A percentile compares a stretch with the other conserved stretches of the same genome.
Evolutionary conservation across 1,284 basidiomycete genomes (phyloP).

Genomic region (Ustilago lituana): DNA sequence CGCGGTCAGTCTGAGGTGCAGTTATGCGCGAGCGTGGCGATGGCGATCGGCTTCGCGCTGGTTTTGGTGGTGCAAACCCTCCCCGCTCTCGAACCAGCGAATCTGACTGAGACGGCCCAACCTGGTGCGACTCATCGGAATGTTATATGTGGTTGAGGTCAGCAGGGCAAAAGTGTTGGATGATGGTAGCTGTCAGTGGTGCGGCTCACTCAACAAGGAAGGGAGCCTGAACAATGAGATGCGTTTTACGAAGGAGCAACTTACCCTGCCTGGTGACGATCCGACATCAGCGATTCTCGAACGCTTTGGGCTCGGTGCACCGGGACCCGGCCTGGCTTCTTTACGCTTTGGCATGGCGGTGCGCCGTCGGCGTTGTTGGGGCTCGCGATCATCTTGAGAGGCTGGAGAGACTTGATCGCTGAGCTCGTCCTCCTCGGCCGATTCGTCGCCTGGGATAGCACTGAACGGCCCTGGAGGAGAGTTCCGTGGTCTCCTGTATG

Average conservation of each 20-base stretch:
- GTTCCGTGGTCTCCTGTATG: slow-evolving; percentile 18
- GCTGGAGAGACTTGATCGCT: slow-evolving; percentile 17
- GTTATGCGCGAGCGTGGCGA: slow-evolving; percentile 10
- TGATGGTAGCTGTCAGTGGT: too few relatives aligned
- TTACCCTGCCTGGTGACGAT: slow-evolving; percentile 14
- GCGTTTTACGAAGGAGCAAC: background rate
- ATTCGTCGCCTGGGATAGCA: background rate
- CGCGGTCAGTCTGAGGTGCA: background rate
- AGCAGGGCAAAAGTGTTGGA: too few relatives aligned
- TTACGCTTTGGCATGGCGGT: slow-evolving; percentile 12
- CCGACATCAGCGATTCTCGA: slow-evolving; percentile 6
- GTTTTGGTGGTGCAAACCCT: too few relatives aligned
- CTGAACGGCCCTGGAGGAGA: background rate
- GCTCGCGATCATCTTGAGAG: background rate
- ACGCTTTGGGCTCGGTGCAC: slow-evolving; percentile 13
- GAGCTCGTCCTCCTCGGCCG: slow-evolving; percentile 38
- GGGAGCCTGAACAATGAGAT: too few relatives aligned
- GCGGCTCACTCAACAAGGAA: too few relatives aligned
- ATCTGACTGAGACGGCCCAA: too few relatives aligned
- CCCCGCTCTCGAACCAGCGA: too few relatives aligned
- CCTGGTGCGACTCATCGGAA: background rate
- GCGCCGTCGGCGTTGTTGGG: background rate
- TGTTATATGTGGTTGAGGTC: background rate
- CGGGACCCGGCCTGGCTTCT: background rate
- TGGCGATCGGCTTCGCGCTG: slow-evolving; percentile 9